Evolutionary conservation across 371 early-diverging fungal genomes (phyloP), one percentile per base, ranked within the genome.

Genomic region (Apophysomyces elegans): DNA sequence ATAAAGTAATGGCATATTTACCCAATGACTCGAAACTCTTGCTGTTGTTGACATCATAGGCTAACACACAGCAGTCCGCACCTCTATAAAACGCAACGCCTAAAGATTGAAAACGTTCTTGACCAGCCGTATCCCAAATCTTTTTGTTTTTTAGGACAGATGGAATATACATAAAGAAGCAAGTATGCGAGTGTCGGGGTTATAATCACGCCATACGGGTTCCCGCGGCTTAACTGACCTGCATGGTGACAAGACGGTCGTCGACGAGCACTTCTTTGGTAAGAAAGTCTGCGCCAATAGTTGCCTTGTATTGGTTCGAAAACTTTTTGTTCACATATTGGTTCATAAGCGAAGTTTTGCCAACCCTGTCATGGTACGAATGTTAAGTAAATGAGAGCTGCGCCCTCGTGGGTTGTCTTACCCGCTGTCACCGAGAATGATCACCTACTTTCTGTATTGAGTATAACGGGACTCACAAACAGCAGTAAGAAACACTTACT

Each of bases 211-310:
- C 37, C 16, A n/a, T 21, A 56, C 16, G 32, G 1, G 5, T 21
- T n/a, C 39, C 37, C 18, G 41, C 26, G 37, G 39, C 21, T 26
- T 26, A n/a, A 59, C 58, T 59, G 78, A 93, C 94, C 90, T 96
- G 98, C 86, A 97, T 92, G 18, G 93, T 95, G 12, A 94, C 93
- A 18, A 89, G 74, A 26, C 90, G 84, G 68, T 94, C 95, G 69
- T 95, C 95, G 5, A 95, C 90, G 64, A 90, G 78, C 16, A 98
- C 93, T 77, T 97, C 98, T 75, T 99, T 99, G 64, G 99, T 98
- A 71, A 99, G 83, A 73, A 99, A 99, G 76, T 99, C 98, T 37
- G 99, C 99, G 38, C 99, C 99, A 68, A 99, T 99, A 66, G 99
- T 99, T 32, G 99, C 98, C 79, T 99, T 98, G 87, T 99, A 99